Conservation (phyloP, 1,139 yeast genomes). For the Geotrichum bryndzae region DNA sequence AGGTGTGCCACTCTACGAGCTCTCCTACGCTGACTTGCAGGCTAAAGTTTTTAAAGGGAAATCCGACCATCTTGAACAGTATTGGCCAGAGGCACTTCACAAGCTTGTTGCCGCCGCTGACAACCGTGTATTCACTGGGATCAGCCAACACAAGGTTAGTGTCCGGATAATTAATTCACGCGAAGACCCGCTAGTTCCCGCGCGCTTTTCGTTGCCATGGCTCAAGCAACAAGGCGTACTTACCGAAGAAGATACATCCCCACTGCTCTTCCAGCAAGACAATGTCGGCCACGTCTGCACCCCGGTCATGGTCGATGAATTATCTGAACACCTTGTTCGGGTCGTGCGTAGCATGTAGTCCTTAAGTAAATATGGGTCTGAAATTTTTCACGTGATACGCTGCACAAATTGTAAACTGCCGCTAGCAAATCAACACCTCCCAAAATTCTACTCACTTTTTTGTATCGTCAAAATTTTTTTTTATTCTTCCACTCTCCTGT, state of each 20-base stretch:
- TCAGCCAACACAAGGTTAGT: background rate
- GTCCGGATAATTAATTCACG: constrained; percentile 10
- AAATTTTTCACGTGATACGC: background rate
- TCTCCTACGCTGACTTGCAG: background rate
- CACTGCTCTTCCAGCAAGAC: constrained; percentile 1
- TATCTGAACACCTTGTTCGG: background rate
- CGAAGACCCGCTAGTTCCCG: constrained; percentile 18
- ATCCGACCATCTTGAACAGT: background rate
- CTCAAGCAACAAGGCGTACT: background rate
- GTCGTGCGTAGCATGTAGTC: constrained; percentile 7
- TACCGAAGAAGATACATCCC: background rate
- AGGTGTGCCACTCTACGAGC: background rate
- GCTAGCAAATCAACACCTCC: constrained; percentile 6
- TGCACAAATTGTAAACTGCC: background rate
- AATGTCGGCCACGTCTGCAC: constrained; percentile 16
- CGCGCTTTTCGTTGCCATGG: constrained; percentile 11
- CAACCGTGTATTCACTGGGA: constrained; percentile 3
- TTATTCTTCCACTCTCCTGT: background rate
- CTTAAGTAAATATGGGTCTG: background rate
- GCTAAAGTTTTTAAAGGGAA: background rate
- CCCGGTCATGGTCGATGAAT: constrained; percentile 10
- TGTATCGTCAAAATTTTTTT: background rate
- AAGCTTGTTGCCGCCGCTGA: constrained; percentile 8
- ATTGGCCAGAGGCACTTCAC: constrained; percentile 15
- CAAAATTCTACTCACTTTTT: background rate